Percentiles rank a stretch among this genome's conserved stretches.
phyloP scores from a whole-genome alignment of 1,139 yeast species.

The Arxiozyma slooffiae region DNA sequence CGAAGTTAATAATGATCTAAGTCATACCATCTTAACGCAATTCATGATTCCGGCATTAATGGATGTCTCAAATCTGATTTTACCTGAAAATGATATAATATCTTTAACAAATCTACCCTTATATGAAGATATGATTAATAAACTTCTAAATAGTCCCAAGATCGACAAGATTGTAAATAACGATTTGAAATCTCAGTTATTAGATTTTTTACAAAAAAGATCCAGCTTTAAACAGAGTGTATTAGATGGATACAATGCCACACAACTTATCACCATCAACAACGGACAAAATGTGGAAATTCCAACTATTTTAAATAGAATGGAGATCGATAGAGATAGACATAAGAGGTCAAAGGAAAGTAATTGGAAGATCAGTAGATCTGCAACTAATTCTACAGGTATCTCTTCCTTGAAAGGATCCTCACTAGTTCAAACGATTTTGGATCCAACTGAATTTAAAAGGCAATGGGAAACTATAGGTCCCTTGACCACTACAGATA shows the following conservation, averaged over 20 bases:
- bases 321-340: constrained; percentile 30
- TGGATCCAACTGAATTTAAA: neutral
- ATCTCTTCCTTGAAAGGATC: neutral
- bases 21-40: constrained; percentile 13
- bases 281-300: neutral
- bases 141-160: neutral
- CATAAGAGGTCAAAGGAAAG: constrained; percentile 30
- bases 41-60: constrained; percentile 18
- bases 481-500: neutral
- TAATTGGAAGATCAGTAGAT: constrained; percentile 23
- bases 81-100: constrained; percentile 22
- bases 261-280: neutral
- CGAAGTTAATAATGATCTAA: neutral
- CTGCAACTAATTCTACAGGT: neutral
- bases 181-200: neutral
- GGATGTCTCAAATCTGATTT: constrained; percentile 13
- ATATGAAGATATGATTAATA: neutral
- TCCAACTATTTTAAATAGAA: constrained; percentile 24
- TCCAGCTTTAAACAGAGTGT: neutral
- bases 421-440: neutral
- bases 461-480: neutral
- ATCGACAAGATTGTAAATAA: neutral
- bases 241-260: neutral
- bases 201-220: neutral
- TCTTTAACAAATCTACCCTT: constrained; percentile 17